Evolutionary conservation across 805 yeast genomes (phyloP), one percentile per base, ranked within the genome.

Genomic region (Sungouiozyma ichnusensis): DNA sequence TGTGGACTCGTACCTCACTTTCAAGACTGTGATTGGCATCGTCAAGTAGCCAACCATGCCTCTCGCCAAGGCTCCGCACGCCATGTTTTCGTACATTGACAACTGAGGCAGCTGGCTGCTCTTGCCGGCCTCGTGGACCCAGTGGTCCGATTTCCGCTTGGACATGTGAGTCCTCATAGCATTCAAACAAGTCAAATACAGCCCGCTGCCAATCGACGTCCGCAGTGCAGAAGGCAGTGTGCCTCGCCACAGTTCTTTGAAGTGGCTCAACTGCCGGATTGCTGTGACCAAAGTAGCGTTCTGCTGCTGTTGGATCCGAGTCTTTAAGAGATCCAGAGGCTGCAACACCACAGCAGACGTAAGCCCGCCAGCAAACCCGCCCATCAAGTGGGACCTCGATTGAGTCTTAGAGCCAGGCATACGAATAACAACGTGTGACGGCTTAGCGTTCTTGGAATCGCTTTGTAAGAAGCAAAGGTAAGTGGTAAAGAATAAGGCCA

Each of bases 21-120:
- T 92, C 20, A 92, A 63, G 3, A 92, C 78, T 0, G 98, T 92
- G 8, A 92, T 73, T 0, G 98, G 98, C 98, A 92, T 92, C 4
- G 95, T 85, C 7, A 85, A 47, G 48, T 80, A 73, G 2, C 98
- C 98, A 2, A 87, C 94, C 1, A 74, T 44, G 0, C 87, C 86
- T 43, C 98, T 68, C 1, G 94, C 79, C 2, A 79, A 52, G 35
- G 85, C 83, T 3, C 98, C 97, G 0, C 88, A 71, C 5, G 74
- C 40, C 40, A 88, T 63, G 57, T 92, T 92, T 45, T 79, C 87
- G 27, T 65, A 51, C 48, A 77, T 78, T 2, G 83, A 67, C 32
- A 92, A 69, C 55, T 76, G 79, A 3, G 97, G 97, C 42, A 90
- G 65, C 19, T 42, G 15, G 62, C 73, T 31, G 72, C 74, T 49